A percentile compares a stretch with the other conserved stretches of the same genome.
These are phyloP conservation scores for Pinus taeda DNA, from an alignment of 75 land plant genomes.

Conservation along the genomic window DNA sequence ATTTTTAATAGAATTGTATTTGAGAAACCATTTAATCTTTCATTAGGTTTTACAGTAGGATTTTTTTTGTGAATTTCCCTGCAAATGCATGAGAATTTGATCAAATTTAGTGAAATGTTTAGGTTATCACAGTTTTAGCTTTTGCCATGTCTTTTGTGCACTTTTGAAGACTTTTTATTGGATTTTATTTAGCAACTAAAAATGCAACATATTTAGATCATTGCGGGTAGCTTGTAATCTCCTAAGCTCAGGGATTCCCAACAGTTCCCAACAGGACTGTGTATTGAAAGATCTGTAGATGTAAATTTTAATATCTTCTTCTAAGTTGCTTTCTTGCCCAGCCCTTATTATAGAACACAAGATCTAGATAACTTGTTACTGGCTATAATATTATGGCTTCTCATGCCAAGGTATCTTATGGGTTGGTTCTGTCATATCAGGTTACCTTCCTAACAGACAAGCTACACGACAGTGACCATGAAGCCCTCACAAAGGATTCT, in stretches of 20 bases:
- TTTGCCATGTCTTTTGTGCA: no score
- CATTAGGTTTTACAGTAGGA: not conserved
- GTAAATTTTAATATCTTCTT: not conserved
- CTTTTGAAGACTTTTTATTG: no score
- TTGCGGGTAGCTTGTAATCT: not conserved
- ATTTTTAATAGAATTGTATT: not conserved
- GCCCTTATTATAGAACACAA: not conserved
- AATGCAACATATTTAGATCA: not conserved
- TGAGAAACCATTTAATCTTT: not conserved
- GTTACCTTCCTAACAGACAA: conserved; percentile 4
- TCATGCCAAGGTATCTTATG: not conserved
- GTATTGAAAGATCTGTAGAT: not conserved
- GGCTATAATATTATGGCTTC: not conserved
- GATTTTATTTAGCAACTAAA: not conserved
- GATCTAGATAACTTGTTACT: not conserved
- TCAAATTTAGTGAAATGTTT: no score
- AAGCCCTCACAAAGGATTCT: not conserved
- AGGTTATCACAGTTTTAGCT: no score
- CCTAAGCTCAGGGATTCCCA: not conserved
- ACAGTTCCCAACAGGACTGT: not conserved
- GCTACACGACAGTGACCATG: not conserved
- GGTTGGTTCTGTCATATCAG: not conserved
- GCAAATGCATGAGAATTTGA: not conserved
- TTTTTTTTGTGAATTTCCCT: not conserved
- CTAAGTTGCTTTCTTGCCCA: not conserved